These are phyloP conservation scores for Chlorella sp. DNA, from an alignment of 139 green algal species.

Conservation along the genomic window DNA sequence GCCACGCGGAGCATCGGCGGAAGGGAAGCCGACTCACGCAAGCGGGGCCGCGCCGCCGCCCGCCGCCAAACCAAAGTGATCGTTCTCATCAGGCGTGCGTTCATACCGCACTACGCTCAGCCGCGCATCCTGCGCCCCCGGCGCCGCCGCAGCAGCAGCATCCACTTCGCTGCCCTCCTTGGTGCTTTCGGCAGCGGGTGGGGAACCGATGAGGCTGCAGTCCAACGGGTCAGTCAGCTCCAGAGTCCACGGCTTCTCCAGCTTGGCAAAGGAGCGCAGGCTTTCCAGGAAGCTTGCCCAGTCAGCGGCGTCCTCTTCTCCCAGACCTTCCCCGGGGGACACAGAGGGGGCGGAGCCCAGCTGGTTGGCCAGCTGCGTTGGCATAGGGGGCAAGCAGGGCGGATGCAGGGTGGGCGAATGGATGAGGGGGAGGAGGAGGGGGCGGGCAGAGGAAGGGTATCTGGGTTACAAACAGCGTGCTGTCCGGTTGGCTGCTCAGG, in stretches of 20 bases:
- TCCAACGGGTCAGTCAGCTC: conserved; percentile 64
- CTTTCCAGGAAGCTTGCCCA: conserved; percentile 29
- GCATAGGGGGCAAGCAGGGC: too few relatives aligned
- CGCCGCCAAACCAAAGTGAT: conserved; percentile 5
- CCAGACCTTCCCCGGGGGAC: conserved; percentile 51
- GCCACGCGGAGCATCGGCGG: too few relatives aligned
- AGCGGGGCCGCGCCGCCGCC: conserved; percentile 24
- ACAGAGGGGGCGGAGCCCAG: neutral
- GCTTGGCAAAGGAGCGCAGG: conserved; percentile 33
- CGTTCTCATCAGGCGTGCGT: neutral
- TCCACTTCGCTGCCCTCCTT: neutral
- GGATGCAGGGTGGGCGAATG: too few relatives aligned
- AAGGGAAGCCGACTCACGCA: neutral
- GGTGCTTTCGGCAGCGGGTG: neutral
- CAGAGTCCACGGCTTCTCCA: conserved; percentile 64
- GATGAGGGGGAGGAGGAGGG: too few relatives aligned
- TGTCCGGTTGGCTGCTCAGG: neutral
- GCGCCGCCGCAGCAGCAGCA: neutral
- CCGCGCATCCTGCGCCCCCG: neutral
- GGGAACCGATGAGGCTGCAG: conserved; percentile 64
- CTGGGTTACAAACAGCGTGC: too few relatives aligned
- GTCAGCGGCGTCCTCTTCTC: neutral
- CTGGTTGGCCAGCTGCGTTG: conserved; percentile 17
- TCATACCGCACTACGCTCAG: neutral
- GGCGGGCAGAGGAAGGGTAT: too few relatives aligned